Evolutionary conservation across 345 rosid genomes (phyloP).

Genomic region (thale cress (Arabidopsis thaliana)): DNA sequence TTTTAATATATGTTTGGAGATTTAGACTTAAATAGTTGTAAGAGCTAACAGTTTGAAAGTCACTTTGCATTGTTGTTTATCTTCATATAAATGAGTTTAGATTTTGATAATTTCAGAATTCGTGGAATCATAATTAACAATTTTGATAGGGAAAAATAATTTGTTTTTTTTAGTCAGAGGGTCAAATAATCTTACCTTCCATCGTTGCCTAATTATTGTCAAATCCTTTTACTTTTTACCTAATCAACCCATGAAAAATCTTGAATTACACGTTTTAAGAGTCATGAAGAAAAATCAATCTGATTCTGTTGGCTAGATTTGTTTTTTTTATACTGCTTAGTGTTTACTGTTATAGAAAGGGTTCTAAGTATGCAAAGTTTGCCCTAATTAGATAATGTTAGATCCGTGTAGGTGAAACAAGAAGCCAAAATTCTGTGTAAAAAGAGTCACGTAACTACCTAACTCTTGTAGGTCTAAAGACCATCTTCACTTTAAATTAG

Average conservation of each 20-base stretch:
- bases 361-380: background rate
- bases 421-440: conserved; percentile 15
- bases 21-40: conserved; percentile 39
- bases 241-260: conserved; percentile 1
- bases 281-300: conserved; percentile 16
- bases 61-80: conserved; percentile 26
- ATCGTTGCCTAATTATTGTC: background rate
- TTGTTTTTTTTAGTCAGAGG: background rate
- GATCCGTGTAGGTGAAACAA: conserved; percentile 29
- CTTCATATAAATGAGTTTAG: conserved; percentile 18
- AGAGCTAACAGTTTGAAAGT: conserved; percentile 30
- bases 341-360: background rate
- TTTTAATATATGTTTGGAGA: conserved; percentile 12
- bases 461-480: conserved; percentile 23
- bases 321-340: background rate
- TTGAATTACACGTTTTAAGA: background rate
- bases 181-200: conserved; percentile 1
- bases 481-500: conserved; percentile 16
- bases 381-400: background rate
- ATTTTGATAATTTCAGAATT: conserved; percentile 11
- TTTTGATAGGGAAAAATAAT: background rate
- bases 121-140: conserved; percentile 5
- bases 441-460: conserved; percentile 34
- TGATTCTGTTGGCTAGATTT: conserved; percentile 21
- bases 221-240: conserved; percentile 23